Conservation (phyloP, 257 asterid genomes). For the Anisodus tanguticus region DNA sequence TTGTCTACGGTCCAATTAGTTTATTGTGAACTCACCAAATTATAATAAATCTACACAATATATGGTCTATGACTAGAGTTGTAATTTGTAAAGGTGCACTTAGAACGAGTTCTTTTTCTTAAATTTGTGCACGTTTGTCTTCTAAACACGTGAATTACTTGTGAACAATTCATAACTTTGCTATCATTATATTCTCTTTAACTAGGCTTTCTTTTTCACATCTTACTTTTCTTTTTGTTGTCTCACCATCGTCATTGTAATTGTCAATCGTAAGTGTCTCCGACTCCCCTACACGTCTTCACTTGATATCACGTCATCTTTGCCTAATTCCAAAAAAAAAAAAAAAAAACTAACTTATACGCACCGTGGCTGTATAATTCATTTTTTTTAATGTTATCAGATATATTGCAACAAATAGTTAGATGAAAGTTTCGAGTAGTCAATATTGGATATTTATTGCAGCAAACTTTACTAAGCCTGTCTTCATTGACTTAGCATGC, state of each 20-base stretch:
- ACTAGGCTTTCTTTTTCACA: neutral
- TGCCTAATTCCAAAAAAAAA: neutral
- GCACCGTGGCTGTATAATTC: neutral
- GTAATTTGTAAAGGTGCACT: too few species aligned
- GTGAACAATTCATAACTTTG: neutral
- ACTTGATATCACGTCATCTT: neutral
- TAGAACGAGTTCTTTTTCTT: too few species aligned
- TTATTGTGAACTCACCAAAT: neutral
- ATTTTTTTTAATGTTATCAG: neutral
- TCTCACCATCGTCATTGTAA: neutral
- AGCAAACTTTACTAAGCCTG: neutral
- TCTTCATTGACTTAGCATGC: neutral
- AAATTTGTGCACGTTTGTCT: neutral
- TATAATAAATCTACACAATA: too few species aligned
- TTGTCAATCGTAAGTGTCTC: neutral
- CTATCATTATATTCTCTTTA: neutral
- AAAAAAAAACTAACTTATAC: neutral
- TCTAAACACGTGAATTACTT: neutral
- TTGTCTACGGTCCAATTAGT: neutral
- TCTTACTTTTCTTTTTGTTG: neutral
- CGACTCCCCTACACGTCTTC: neutral
- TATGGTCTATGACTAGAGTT: too few species aligned
- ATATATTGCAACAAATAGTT: neutral
- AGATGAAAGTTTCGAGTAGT: neutral
- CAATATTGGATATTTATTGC: neutral